phyloP scores from a whole-genome alignment of 2,329 filamentous ascomycete genomes.

The Clonostachys sp. region DNA sequence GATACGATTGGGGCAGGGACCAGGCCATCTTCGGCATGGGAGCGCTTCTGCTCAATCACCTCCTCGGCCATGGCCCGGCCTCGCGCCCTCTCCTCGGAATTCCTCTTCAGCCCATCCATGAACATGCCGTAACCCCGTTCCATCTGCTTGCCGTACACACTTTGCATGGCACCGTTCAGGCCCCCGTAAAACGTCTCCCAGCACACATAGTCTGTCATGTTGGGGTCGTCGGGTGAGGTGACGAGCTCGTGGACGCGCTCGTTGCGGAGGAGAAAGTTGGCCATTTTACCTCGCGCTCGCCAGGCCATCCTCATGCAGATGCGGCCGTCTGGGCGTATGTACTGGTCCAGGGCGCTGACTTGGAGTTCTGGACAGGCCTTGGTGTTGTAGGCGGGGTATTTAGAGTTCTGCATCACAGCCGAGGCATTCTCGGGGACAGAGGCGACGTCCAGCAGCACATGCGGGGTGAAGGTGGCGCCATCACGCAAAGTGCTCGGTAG shows the following conservation, averaged over 20 bases:
- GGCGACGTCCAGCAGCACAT: conserved; percentile 21
- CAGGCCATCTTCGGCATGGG: no score
- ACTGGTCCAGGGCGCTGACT: conserved; percentile 22
- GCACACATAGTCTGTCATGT: conserved; percentile 29
- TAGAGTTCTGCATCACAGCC: neutral
- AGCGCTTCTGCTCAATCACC: no score
- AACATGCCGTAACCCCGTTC: conserved; percentile 27
- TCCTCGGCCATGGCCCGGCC: no score
- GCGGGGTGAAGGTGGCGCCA: conserved; percentile 17
- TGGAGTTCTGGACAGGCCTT: conserved; percentile 13
- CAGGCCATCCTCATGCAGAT: conserved; percentile 32
- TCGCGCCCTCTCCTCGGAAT: neutral
- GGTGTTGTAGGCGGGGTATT: conserved; percentile 6
- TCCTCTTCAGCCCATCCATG: conserved; percentile 22
- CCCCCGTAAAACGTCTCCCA: conserved; percentile 41
- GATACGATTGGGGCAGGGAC: no score
- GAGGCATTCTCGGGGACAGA: neutral
- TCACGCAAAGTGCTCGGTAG: conserved; percentile 3
- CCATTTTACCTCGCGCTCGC: conserved; percentile 21
- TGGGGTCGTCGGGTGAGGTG: conserved; percentile 11
- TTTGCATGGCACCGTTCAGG: conserved; percentile 24
- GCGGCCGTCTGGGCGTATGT: conserved; percentile 10
- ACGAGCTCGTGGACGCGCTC: conserved; percentile 40
- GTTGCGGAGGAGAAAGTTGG: conserved; percentile 22
- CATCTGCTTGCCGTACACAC: conserved; percentile 21